Conservation (phyloP, 805 yeast genomes). For the Yamadazyma sp. region DNA sequence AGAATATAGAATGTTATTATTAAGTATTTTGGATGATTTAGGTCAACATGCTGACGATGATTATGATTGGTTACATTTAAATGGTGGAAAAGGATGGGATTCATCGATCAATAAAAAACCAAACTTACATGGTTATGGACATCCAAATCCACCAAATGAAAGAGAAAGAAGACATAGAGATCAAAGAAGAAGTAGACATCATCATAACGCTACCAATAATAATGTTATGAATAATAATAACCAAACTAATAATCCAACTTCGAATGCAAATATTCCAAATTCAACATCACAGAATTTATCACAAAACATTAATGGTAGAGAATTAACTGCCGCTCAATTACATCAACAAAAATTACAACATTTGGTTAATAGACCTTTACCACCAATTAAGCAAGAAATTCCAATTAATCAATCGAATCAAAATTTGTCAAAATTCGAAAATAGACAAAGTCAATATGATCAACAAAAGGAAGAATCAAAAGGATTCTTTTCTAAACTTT, state of each 20-base stretch:
- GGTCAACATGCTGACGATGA: conserved; percentile 75
- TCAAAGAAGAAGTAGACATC: conserved; percentile 43
- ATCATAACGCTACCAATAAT: conserved; percentile 16
- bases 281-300: background rate
- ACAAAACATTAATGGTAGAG: conserved; percentile 15
- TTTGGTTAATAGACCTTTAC: conserved; percentile 46
- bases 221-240: conserved; percentile 4
- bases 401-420: conserved; percentile 3
- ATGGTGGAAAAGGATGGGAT: conserved; percentile 97
- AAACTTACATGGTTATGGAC: conserved; percentile 93
- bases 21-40: conserved; percentile 53
- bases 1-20: conserved; percentile 59
- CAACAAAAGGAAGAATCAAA: conserved; percentile 41
- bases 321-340: conserved; percentile 43
- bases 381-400: conserved; percentile 47
- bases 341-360: conserved; percentile 48
- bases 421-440: conserved; percentile 7
- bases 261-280: conserved; percentile 2
- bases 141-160: conserved; percentile 73
- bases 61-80: conserved; percentile 97
- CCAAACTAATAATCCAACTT: conserved; percentile 7
- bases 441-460: conserved; percentile 26
- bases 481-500: conserved; percentile 42
- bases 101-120: conserved; percentile 85
- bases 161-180: conserved; percentile 46